Base-by-base conservation (phyloP, 164 flowering plant species). In the Berberis vulgaris region DNA sequence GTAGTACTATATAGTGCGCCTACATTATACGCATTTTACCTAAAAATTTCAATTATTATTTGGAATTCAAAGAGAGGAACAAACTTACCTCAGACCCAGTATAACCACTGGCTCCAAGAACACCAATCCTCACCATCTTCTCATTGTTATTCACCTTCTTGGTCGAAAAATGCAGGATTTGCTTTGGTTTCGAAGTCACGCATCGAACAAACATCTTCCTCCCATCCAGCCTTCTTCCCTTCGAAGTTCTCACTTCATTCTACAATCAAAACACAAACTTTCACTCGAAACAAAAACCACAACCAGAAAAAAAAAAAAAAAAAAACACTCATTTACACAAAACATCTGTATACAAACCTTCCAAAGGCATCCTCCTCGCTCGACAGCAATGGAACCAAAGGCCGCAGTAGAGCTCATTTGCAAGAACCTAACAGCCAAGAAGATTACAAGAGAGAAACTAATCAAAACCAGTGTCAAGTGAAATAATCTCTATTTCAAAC, bases 71-170 rank as follows among this genome's bases (percentile, higher is more conserved):
- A 3, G 54, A 7, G 43, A 40, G 6, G 54, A 26, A 45, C 26
- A 42, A 4, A 8, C 55, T 12, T 73, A 92, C 98, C 91, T 92
- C 98, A 1, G 96, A 86, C 66, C 98, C 98, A 57, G 98, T 92
- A 74, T 92, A 92, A 52, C 98, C 98, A 77, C 98, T 92, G 9
- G 98, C 97, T 60, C 98, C 98, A 67, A 92, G 98, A 63, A 92
- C 91, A 38, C 91, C 98, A 73, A 92, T 74, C 1, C 91, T 85
- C 62, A 80, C 81, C 5, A 71, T 71, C 60, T 85, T 80, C 42
- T 78, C 76, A 3, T 73, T 64, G 50, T 76, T 77, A 44, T 67
- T 69, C 5, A 65, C 47, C 61, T 71, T 61, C 26, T 41, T 11
- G 59, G 73, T 70, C n/a, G 64, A 13, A 64, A 50, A 43, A 57